Evolutionary conservation across 305 asterid species (phyloP).

Genomic region (Euphrasia arctica): DNA sequence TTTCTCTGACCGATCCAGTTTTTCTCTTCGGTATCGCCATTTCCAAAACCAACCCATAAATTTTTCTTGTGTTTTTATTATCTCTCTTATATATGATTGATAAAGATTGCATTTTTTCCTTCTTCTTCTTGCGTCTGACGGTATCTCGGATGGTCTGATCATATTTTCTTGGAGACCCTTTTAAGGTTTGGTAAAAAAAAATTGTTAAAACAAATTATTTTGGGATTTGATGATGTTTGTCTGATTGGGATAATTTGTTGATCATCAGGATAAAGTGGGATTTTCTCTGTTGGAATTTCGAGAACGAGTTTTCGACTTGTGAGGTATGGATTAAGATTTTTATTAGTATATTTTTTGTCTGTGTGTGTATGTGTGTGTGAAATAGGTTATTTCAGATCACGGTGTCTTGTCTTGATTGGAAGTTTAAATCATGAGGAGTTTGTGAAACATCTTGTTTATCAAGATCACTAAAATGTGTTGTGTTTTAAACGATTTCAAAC

Average conservation of each 20-base stretch:
- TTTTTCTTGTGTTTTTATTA: not conserved
- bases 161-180: slow-evolving; percentile 23
- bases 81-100: not conserved
- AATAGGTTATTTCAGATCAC: not conserved
- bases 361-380: not conserved
- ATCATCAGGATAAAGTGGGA: slow-evolving; percentile 25
- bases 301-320: slow-evolving; percentile 15
- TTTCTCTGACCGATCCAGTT: slow-evolving; percentile 30
- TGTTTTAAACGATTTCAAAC: not conserved
- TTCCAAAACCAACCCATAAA: slow-evolving; percentile 2
- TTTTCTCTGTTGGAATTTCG: slow-evolving; percentile 18
- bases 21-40: slow-evolving; percentile 18
- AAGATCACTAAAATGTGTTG: not conserved
- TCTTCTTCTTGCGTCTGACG: not conserved
- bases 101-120: slow-evolving; percentile 24
- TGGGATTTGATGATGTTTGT: slow-evolving; percentile 19
- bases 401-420: not conserved
- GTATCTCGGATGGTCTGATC: slow-evolving; percentile 18
- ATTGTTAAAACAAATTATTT: not conserved
- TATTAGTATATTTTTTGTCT: not conserved
- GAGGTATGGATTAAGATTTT: slow-evolving; percentile 22
- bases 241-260: slow-evolving; percentile 11
- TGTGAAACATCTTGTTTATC: not conserved
- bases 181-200: slow-evolving; percentile 23
- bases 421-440: not conserved